Evolutionary conservation across 1,139 yeast genomes (phyloP), one percentile per base, ranked within the genome.

Genomic region (Suhomyces guaymorum): DNA sequence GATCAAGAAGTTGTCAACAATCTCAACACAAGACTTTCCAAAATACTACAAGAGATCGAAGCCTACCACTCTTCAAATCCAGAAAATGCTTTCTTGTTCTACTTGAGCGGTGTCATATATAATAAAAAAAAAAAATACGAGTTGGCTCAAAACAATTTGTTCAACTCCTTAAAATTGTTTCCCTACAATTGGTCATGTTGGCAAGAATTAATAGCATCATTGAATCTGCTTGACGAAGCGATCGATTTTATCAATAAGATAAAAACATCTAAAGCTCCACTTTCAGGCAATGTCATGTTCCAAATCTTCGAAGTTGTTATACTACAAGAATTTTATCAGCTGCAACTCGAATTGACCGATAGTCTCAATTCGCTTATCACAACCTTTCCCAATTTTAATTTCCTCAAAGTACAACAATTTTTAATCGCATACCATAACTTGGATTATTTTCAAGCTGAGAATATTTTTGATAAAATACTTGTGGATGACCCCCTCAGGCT

Each of bases 141-240:
- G 3, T 61, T 67, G 28, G 96, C 97, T 0, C 79, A 82, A 39
- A 64, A 70, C 16, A 65, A 67, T 32, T 69, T 89, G 27, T 64
- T 79, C 28, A 67, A 69, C 32, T 83, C 96, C 1, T 56, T 84
- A 12, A 57, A 66, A 13, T 32, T 73, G 17, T 88, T 82, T 48
- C 96, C 97, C 0, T 85, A 74, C 56, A 92, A 92, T 52, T 92
- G 97, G 97, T 78, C 92, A 36, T 86, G 95, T 40, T 94, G 97
- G 97, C 74, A 75, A 42, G 97, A 92, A 52, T 66, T 92, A 24
- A 66, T 83, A 10, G 67, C 78, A 3, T 81, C 94, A 33, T 59
- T 89, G 13, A 63, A 75, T 4, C 73, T 80, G 17, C 69, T 80
- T 34, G 88, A 83, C 42, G 87, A 83, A 37, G 84, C 87, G 0